phyloP scores from a whole-genome alignment of 2,329 filamentous ascomycete genomes.

The Tolypocladium cylindrosporum region DNA sequence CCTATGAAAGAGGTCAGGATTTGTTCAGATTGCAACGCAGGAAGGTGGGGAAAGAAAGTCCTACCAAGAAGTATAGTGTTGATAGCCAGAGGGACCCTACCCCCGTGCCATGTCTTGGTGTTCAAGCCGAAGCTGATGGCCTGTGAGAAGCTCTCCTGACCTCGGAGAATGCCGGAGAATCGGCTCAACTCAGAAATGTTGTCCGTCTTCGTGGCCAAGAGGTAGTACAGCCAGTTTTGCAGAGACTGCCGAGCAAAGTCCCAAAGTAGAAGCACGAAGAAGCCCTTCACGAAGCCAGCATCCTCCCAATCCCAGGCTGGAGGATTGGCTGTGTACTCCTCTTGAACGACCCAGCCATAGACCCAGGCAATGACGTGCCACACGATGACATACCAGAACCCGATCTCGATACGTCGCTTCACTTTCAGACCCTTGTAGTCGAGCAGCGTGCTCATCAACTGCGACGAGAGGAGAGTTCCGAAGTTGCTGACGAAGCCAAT shows the following conservation, averaged over 20 bases:
- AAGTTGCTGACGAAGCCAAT: conserved; percentile 32
- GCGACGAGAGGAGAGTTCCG: conserved; percentile 28
- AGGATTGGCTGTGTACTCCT: conserved; percentile 33
- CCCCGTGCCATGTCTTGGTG: conserved; percentile 25
- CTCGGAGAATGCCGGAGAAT: conserved; percentile 27
- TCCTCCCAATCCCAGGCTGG: conserved; percentile 29
- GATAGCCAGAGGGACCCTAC: conserved; percentile 25
- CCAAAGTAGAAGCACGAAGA: conserved; percentile 39
- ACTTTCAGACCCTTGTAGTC: conserved; percentile 27
- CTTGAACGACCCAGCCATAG: conserved; percentile 42
- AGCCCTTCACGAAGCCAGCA: conserved; percentile 33
- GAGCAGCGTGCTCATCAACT: conserved; percentile 32
- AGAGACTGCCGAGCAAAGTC: conserved; percentile 39
- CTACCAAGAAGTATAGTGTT: conserved; percentile 28
- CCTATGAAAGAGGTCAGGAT: background rate
- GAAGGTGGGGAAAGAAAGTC: background rate
- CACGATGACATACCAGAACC: conserved; percentile 34
- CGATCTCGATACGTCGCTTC: conserved; percentile 29
- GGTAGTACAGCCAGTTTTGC: conserved; percentile 47
- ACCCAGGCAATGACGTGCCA: conserved; percentile 38
- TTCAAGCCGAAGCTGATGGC: conserved; percentile 29
- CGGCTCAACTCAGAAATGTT: conserved; percentile 42
- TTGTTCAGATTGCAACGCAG: background rate
- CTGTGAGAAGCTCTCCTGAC: conserved; percentile 30
- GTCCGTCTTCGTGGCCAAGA: conserved; percentile 43